Evolutionary conservation across 2,329 filamentous ascomycete genomes (phyloP).

Genomic region (Fusarium sp.): DNA sequence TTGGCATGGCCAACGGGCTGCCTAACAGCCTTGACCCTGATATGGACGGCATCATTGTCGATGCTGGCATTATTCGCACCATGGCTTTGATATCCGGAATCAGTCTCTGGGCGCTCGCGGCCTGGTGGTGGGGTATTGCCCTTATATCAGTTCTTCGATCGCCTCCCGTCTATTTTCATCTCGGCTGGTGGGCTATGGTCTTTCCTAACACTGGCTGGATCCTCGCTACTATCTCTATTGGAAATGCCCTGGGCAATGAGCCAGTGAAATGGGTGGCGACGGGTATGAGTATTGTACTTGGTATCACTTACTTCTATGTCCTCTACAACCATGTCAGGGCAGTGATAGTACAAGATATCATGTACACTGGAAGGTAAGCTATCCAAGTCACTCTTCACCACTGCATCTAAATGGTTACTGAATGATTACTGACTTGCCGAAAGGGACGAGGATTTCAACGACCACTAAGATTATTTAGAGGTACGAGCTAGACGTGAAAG

Average conservation of each 20-base stretch:
- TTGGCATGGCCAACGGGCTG: constrained; percentile 8
- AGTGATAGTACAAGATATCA: constrained; percentile 11
- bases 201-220: constrained; percentile 14
- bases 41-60: background rate
- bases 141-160: constrained; percentile 1
- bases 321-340: constrained; percentile 1
- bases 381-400: background rate
- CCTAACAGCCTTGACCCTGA: background rate
- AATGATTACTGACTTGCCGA: background rate
- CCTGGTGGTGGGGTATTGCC: constrained; percentile 16
- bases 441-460: constrained; percentile 13
- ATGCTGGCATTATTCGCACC: constrained; percentile 5
- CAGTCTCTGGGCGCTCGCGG: constrained; percentile 6
- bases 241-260: constrained; percentile 2
- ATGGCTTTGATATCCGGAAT: constrained; percentile 8
- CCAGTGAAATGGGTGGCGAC: constrained; percentile 14
- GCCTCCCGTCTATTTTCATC: constrained; percentile 5
- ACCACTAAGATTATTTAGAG: background rate
- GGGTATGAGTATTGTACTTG: constrained; percentile 14
- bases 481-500: too few relatives aligned
- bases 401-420: background rate
- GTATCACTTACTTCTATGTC: constrained; percentile 12
- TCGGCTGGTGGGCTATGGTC: constrained; percentile 8
- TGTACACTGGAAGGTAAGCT: constrained; percentile 18
- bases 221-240: constrained; percentile 8